Evolutionary conservation across 2,329 filamentous ascomycete genomes (phyloP), one percentile per base, ranked within the genome.

Genomic region (Verticillium isaacii): DNA sequence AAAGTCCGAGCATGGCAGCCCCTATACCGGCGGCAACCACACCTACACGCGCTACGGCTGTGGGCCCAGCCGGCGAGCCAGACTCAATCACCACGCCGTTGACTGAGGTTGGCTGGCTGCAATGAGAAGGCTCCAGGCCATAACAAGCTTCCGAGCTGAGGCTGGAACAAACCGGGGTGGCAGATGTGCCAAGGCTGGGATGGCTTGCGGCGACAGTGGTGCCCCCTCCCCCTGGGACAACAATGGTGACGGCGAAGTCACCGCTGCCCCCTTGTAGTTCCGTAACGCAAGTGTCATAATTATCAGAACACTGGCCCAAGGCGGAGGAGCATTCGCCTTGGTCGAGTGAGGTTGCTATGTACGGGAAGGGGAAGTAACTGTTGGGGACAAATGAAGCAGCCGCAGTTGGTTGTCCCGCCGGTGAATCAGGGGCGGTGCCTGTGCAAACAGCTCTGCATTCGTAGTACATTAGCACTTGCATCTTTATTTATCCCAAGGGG

Each of bases 311-410:
- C 61, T 80, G 78, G 50, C 70, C 73, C 57, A 81, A 73, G 17
- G 84, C 85, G 0, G 80, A 77, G 3, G 78, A 78, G 68, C 85
- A 88, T 6, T 79, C 79, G 15, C 74, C 81, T 19, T 74, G 71
- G 66, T 86, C 80, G 64, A 85, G 86, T 14, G 78, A 78, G 1
- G 82, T 85, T 56, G 77, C 73, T 59, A 86, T 78, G 68, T 84
- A 83, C 1, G 85, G 85, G 70, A 87, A 88, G 12, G 82, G 79
- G 70, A 87, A 88, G 72, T 82, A 87, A 32, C 75, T 66, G 69
- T 88, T 88, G 52, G 78, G 72, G 19, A 88, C 83, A 68, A 79
- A 85, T 37, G 83, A 84, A 23, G 76, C 75, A 1, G 74, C 68
- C 23, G 73, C 71, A 3, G 77, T 76, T 14, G 75, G 73, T 66